Conservation (phyloP, 345 rosid species). For the Mercurialis annua region DNA sequence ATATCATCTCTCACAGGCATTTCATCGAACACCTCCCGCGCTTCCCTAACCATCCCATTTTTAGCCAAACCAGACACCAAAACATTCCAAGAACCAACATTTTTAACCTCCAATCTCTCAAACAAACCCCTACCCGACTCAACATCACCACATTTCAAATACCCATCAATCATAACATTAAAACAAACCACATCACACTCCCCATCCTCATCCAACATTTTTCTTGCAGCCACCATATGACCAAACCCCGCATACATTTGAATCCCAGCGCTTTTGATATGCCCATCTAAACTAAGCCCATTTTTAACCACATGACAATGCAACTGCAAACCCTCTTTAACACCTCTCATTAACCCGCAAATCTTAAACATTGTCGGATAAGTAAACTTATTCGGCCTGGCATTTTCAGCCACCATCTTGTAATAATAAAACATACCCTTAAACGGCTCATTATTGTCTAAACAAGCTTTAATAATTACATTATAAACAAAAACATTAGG, state of each 20-base stretch:
- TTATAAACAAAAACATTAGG: constrained; percentile 53
- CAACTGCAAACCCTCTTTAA: constrained; percentile 34
- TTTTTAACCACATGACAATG: constrained; percentile 42
- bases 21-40: constrained; percentile 38
- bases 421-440: constrained; percentile 25
- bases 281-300: constrained; percentile 37
- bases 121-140: constrained; percentile 38
- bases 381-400: constrained; percentile 46
- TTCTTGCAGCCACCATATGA: constrained; percentile 28
- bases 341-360: constrained; percentile 20
- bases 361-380: constrained; percentile 45
- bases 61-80: constrained; percentile 42
- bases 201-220: constrained; percentile 29
- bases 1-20: constrained; percentile 44
- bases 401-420: constrained; percentile 29
- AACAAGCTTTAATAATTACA: constrained; percentile 28
- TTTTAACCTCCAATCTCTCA: constrained; percentile 25
- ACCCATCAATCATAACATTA: constrained; percentile 44
- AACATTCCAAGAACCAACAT: constrained; percentile 39
- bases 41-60: constrained; percentile 37
- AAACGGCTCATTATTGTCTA: constrained; percentile 29
- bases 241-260: constrained; percentile 47
- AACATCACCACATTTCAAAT: constrained; percentile 34
- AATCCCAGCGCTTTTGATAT: constrained; percentile 46
- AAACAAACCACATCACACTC: constrained; percentile 35